phyloP scores from a whole-genome alignment of 441 rosid species.

The Gossypium gossypioides region DNA sequence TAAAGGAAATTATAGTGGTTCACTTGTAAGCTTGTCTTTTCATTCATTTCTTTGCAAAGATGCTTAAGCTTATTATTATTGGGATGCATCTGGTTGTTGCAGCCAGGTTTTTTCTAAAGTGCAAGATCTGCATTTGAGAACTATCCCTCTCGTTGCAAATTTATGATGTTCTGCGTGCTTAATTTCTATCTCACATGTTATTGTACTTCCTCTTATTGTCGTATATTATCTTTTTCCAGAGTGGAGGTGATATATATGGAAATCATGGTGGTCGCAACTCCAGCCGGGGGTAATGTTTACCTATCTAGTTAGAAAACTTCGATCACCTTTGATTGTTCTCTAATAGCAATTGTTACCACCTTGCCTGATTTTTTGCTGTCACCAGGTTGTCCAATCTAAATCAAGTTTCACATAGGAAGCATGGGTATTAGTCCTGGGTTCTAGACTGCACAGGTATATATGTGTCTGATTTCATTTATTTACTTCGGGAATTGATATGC shows the following conservation, averaged over 20 bases:
- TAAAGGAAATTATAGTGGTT: slow-evolving; percentile 16
- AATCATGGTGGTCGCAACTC: slow-evolving; percentile 11
- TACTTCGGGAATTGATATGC: background rate
- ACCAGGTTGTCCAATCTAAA: slow-evolving; percentile 9
- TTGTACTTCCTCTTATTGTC: slow-evolving; percentile 4
- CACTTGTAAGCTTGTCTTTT: slow-evolving; percentile 28
- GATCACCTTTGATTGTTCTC: background rate
- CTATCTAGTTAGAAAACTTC: background rate
- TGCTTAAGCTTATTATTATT: background rate
- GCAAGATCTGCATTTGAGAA: background rate
- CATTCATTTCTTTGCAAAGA: background rate
- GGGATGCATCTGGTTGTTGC: background rate
- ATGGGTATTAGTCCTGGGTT: slow-evolving; percentile 11
- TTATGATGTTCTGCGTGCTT: background rate
- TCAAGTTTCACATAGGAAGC: slow-evolving; percentile 11
- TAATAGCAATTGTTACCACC: background rate
- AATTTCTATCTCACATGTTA: background rate
- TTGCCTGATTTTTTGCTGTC: background rate
- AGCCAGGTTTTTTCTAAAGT: background rate
- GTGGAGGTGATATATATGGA: slow-evolving; percentile 9
- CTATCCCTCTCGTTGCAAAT: background rate
- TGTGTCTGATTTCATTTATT: background rate
- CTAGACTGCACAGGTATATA: slow-evolving; percentile 1
- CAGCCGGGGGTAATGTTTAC: slow-evolving; percentile 11
- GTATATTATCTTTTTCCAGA: background rate